A percentile compares a stretch with the other conserved stretches of the same genome.
phyloP scores from a whole-genome alignment of 1,139 yeast genomes.

The Scheffersomyces segobiensis region DNA sequence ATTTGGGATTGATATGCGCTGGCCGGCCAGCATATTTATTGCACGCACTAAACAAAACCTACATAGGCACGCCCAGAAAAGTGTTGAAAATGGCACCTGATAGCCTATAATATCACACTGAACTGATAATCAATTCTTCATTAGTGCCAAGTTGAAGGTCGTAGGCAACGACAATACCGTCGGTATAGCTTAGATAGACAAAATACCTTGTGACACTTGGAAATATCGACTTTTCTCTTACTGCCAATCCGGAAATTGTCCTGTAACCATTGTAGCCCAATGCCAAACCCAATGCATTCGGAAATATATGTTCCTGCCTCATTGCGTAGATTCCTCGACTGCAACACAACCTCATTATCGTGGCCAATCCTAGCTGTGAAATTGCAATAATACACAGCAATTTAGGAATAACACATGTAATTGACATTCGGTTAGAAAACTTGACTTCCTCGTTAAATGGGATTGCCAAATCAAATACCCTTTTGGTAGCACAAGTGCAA shows the following conservation, averaged over 20 bases:
- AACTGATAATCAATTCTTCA: background rate
- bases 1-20: background rate
- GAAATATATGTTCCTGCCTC: slow-evolving; percentile 61
- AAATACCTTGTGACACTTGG: slow-evolving; percentile 20
- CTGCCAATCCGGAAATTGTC: slow-evolving; percentile 34
- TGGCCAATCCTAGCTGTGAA: slow-evolving; percentile 59
- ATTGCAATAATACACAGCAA: slow-evolving; percentile 54
- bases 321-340: slow-evolving; percentile 57
- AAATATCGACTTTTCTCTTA: slow-evolving; percentile 21
- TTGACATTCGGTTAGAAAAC: slow-evolving; percentile 53
- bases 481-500: slow-evolving; percentile 51
- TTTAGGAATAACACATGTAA: slow-evolving; percentile 53
- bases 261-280: slow-evolving; percentile 29
- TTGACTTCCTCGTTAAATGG: slow-evolving; percentile 40
- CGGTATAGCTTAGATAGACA: slow-evolving; percentile 32
- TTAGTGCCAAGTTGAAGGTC: slow-evolving; percentile 10
- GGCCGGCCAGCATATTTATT: background rate
- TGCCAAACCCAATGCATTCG: slow-evolving; percentile 35
- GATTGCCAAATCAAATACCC: slow-evolving; percentile 39
- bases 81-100: background rate
- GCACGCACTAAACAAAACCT: background rate
- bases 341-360: slow-evolving; percentile 57
- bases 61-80: background rate
- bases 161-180: slow-evolving; percentile 33
- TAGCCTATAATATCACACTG: background rate